phyloP scores from a whole-genome alignment of 768 basidiomycete species.

The Suillus plorans region DNA sequence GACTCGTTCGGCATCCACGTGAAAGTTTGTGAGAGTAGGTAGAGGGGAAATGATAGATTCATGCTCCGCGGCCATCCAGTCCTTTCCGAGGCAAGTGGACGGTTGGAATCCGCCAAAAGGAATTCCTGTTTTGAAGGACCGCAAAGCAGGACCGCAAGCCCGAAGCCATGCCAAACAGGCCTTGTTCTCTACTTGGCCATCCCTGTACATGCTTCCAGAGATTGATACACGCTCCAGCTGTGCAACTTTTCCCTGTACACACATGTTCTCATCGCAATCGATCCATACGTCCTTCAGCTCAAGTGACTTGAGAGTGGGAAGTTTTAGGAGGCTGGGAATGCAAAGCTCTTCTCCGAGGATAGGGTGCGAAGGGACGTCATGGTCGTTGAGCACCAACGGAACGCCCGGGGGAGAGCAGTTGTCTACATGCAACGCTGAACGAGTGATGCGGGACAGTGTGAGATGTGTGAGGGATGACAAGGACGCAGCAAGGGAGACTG shows the following conservation, averaged over 20 bases:
- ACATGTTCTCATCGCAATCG: conserved; percentile 35
- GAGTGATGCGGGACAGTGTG: conserved; percentile 60
- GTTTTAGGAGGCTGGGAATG: conserved; percentile 64
- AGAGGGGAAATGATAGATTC: not conserved
- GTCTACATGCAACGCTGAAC: conserved; percentile 65
- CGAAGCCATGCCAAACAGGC: conserved; percentile 27
- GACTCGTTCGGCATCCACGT: conserved; percentile 28
- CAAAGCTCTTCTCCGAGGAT: conserved; percentile 54
- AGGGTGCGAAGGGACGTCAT: conserved; percentile 56
- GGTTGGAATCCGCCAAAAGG: conserved; percentile 19
- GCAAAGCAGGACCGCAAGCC: conserved; percentile 21
- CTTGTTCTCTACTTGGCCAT: conserved; percentile 16
- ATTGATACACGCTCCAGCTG: conserved; percentile 22
- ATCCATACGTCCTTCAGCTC: conserved; percentile 71
- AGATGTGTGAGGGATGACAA: conserved; percentile 55
- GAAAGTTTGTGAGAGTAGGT: conserved; percentile 20
- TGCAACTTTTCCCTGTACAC: conserved; percentile 10
- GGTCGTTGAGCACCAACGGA: conserved; percentile 62
- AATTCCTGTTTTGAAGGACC: conserved; percentile 21
- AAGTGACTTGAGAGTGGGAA: conserved; percentile 61
- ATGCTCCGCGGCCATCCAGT: not conserved
- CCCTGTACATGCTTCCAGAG: conserved; percentile 32
- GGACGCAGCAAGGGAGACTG: conserved; percentile 65
- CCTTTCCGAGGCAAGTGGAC: not conserved
- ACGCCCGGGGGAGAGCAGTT: conserved; percentile 43